Conservation (phyloP, 805 yeast genomes). For the Yarrowia phangngaensis region DNA sequence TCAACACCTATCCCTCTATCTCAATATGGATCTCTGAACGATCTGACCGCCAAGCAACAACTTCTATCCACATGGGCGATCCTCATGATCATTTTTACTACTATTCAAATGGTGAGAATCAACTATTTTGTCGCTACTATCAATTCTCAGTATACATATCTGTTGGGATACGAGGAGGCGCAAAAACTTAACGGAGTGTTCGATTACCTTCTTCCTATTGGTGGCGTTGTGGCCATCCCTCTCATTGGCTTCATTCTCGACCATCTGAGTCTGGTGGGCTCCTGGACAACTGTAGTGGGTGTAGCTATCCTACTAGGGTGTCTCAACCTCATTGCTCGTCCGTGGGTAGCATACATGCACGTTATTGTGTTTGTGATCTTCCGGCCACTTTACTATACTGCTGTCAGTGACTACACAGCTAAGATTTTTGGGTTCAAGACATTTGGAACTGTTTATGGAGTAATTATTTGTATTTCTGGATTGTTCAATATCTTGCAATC, state of each 20-base stretch:
- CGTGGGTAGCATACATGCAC: constrained; percentile 58
- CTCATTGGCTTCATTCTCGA: constrained; percentile 79
- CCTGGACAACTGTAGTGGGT: constrained; percentile 44
- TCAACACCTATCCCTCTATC: constrained; percentile 27
- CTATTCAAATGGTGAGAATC: constrained; percentile 85
- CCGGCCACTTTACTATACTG: constrained; percentile 90
- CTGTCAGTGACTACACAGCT: constrained; percentile 86
- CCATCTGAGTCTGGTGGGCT: constrained; percentile 46
- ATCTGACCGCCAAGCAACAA: constrained; percentile 47
- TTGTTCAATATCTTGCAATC: constrained; percentile 72
- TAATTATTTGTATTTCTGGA: constrained; percentile 79
- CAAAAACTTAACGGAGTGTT: constrained; percentile 63
- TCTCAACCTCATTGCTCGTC: constrained; percentile 56
- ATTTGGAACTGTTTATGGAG: constrained; percentile 88
- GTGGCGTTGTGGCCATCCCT: constrained; percentile 84
- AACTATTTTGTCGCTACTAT: constrained; percentile 92
- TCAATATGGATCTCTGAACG: constrained; percentile 49
- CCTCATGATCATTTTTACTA: constrained; percentile 72
- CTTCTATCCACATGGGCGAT: constrained; percentile 65
- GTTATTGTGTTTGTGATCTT: constrained; percentile 70
- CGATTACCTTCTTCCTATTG: constrained; percentile 82
- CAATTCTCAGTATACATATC: constrained; percentile 71
- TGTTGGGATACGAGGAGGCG: constrained; percentile 56
- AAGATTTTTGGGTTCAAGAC: constrained; percentile 91
- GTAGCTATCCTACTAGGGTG: constrained; percentile 62